Percentiles rank a stretch among this genome's conserved stretches.
Conservation (phyloP, 2,329 filamentous ascomycete species). For the Penicillium expansum region DNA sequence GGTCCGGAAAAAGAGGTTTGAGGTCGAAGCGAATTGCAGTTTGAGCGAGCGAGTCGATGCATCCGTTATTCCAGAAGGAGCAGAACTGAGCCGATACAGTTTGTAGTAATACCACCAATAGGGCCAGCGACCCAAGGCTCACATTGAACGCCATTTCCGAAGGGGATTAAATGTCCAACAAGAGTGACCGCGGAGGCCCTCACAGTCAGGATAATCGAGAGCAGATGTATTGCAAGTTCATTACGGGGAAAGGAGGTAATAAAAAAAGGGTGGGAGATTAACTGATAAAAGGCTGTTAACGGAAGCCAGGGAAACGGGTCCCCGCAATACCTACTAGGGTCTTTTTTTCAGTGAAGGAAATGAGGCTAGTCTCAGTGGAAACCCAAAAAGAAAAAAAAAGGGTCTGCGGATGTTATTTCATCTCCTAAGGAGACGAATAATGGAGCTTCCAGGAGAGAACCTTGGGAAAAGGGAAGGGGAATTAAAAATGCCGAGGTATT, state of each 20-base stretch:
- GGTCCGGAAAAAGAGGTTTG: conserved; percentile 33
- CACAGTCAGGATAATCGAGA: conserved; percentile 18
- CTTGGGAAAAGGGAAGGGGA: neutral
- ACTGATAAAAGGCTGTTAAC: conserved; percentile 7
- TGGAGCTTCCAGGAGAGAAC: neutral
- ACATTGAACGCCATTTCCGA: conserved; percentile 22
- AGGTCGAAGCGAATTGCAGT: conserved; percentile 35
- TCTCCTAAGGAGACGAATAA: neutral
- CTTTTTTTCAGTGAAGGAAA: neutral
- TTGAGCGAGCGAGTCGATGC: conserved; percentile 40
- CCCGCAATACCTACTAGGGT: conserved; percentile 21
- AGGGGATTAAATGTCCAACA: neutral
- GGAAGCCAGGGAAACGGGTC: conserved; percentile 12
- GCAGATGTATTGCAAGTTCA: conserved; percentile 27
- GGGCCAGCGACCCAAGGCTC: neutral
- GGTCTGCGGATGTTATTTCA: neutral
- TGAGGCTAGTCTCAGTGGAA: neutral
- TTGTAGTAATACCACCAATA: conserved; percentile 23
- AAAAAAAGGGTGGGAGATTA: neutral
- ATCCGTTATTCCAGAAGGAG: conserved; percentile 35
- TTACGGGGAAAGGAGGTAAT: conserved; percentile 8
- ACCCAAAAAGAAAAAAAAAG: neutral
- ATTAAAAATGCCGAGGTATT: neutral
- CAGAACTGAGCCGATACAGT: conserved; percentile 32
- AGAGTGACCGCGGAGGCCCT: conserved; percentile 27